Conservation (phyloP, 1,284 basidiomycete genomes). For the Puccinia polysora region DNA sequence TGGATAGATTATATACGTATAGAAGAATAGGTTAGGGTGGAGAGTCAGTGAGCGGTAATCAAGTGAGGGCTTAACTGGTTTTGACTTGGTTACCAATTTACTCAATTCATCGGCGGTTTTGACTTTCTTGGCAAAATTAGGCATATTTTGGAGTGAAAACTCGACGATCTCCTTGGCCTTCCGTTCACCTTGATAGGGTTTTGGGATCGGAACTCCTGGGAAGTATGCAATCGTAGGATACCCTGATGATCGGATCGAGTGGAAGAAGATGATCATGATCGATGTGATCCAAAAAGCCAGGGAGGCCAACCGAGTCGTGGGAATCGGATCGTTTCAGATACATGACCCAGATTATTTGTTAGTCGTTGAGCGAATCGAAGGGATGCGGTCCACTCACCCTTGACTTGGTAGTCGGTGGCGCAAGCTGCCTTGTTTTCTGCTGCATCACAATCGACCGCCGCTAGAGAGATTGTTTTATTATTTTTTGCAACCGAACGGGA, state of each 20-base stretch:
- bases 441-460: conserved; percentile 42
- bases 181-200: conserved; percentile 31
- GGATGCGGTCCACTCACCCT: conserved; percentile 3
- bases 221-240: conserved; percentile 39
- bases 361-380: background rate
- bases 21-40: too few relatives aligned
- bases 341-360: background rate
- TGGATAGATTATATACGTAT: too few relatives aligned
- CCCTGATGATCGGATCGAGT: conserved; percentile 1
- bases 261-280: too few relatives aligned
- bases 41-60: too few relatives aligned
- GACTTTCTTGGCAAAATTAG: conserved; percentile 38
- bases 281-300: too few relatives aligned
- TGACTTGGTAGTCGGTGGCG: conserved; percentile 35
- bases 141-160: conserved; percentile 33
- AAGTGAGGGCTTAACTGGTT: too few relatives aligned
- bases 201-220: conserved; percentile 19
- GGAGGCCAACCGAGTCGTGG: too few relatives aligned
- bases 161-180: conserved; percentile 39
- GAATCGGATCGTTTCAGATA: background rate
- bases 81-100: conserved; percentile 28
- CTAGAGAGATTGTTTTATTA: too few relatives aligned
- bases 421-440: conserved; percentile 36
- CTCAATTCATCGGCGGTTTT: conserved; percentile 21
- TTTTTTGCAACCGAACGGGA: too few relatives aligned